A percentile compares a stretch with the other conserved stretches of the same genome.
Evolutionary conservation across 306 rosid genomes (phyloP).

Genomic region (Parietaria judaica): DNA sequence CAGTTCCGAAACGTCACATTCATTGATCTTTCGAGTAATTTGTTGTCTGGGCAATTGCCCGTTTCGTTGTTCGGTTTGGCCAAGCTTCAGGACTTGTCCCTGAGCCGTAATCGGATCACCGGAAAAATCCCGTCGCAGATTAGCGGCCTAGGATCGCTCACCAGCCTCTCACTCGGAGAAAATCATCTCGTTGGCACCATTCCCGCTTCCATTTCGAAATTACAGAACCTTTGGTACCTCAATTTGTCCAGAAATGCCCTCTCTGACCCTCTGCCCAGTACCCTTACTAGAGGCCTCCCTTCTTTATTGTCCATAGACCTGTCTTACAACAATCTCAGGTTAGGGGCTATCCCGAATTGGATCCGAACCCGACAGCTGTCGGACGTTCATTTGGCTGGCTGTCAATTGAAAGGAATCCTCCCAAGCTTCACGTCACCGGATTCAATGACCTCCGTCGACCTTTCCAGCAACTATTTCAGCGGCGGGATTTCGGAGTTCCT

Average conservation of each 20-base stretch:
- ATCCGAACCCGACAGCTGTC: constrained; percentile 59
- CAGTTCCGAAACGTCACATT: constrained; percentile 43
- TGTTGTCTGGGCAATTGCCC: constrained; percentile 58
- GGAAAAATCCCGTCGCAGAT: constrained; percentile 72
- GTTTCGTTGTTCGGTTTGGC: constrained; percentile 49
- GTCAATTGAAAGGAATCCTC: constrained; percentile 61
- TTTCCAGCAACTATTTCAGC: constrained; percentile 60
- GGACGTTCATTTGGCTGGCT: constrained; percentile 76
- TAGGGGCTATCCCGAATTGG: constrained; percentile 80
- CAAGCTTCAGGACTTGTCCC: constrained; percentile 63
- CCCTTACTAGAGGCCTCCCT: constrained; percentile 51
- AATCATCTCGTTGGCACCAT: constrained; percentile 57
- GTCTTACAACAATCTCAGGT: constrained; percentile 69
- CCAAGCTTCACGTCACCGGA: constrained; percentile 52
- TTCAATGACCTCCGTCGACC: constrained; percentile 70
- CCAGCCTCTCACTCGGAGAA: constrained; percentile 56
- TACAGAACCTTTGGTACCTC: constrained; percentile 80
- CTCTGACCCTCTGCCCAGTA: constrained; percentile 56
- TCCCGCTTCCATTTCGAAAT: constrained; percentile 61
- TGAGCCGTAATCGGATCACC: constrained; percentile 63
- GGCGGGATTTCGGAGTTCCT: constrained; percentile 53
- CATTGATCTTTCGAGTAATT: constrained; percentile 73
- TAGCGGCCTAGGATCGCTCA: constrained; percentile 53
- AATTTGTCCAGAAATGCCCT: constrained; percentile 72
- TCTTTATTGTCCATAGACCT: constrained; percentile 79